Evolutionary conservation across 441 rosid species (phyloP), one percentile per base, ranked within the genome.

Genomic region (Kokia cookei): DNA sequence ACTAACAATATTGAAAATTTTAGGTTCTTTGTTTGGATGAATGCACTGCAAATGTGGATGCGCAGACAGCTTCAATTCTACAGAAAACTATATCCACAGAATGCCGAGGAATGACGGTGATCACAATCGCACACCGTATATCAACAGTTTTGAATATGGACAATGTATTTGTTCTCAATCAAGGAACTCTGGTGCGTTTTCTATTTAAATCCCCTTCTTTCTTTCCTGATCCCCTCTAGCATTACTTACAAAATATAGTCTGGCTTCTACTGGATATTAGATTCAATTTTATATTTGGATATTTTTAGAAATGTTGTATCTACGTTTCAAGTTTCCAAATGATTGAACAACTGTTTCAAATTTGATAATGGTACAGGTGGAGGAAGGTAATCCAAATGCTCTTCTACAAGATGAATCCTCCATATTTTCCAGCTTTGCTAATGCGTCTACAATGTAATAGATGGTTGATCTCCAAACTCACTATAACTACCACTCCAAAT

Each of bases 11-110:
- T 55, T 65, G 42, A 55, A 40, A 17, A 75, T 72, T 57, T 73
- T 83, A 91, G 94, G 91, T 96, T 59, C 87, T 96, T 29, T 96
- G 98, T 81, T 85, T 96, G 84, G 99, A 96, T 75, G 99, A 96
- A 83, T 96, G 98, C 86, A 92, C 97, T 0, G 97, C 98, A 15
- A 92, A 86, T 75, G 74, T 96, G 9, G 98, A 96, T 84, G 77
- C 82, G 59, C 85, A 78, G 82, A 92, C 99, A 72, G 90, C 97
- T 74, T 87, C 93, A 50, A 50, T 90, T n/a, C 85, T 93, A 53
- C 96, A 93, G 60, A 87, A 81, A 81, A 77, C 97, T 19, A 88
- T 93, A 83, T 83, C 89, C 15, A 86, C 79, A 10, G 94, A 85
- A 78, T 92, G 98, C 81, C 79, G 74, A 81, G 97, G 94, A 60